Evolutionary conservation across 371 early-diverging fungal genomes (phyloP), one percentile per base, ranked within the genome.

Genomic region (Mycotypha africana): DNA sequence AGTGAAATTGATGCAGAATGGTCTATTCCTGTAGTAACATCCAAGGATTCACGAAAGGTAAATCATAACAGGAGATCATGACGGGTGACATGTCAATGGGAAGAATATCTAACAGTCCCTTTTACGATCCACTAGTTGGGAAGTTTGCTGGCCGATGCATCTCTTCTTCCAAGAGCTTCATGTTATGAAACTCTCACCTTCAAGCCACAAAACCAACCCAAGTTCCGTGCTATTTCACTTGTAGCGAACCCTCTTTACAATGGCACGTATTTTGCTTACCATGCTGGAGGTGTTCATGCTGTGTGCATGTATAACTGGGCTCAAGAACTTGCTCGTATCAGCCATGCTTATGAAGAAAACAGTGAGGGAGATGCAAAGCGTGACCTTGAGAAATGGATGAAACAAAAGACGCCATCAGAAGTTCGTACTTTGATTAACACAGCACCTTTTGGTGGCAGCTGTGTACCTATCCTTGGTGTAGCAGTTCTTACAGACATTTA

Each of bases 1-100:
- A 43, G 47, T 31, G 63, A 55, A 21, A 42, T 67, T 28, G 68
- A 65, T 41, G 51, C 65, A 31, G 65, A 67, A 31, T 71, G 70
- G 70, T 45, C 51, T 33, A 54, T 70, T 45, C 64, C 64, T 10
- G 28, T 28, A 28, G 11, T 28, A 28, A 28, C 5, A 8, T 5
- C 28, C 11, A 28, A 28, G 11, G 11, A 28, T 28, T n/a, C n/a
- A n/a, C n/a, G n/a, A n/a, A n/a, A n/a, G n/a, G n/a, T n/a, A n/a
- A n/a, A n/a, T n/a, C n/a, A n/a, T n/a, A n/a, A n/a, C n/a, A n/a
- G n/a, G n/a, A n/a, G n/a, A n/a, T n/a, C n/a, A n/a, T n/a, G n/a
- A n/a, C n/a, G n/a, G n/a, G n/a, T n/a, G n/a, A n/a, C n/a, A n/a
- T n/a, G n/a, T n/a, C n/a, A n/a, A n/a, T n/a, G n/a, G n/a, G n/a